These are phyloP conservation scores for Pythium angustatum DNA, from an alignment of 352 stramenopile genomes.

Conservation along the genomic window DNA sequence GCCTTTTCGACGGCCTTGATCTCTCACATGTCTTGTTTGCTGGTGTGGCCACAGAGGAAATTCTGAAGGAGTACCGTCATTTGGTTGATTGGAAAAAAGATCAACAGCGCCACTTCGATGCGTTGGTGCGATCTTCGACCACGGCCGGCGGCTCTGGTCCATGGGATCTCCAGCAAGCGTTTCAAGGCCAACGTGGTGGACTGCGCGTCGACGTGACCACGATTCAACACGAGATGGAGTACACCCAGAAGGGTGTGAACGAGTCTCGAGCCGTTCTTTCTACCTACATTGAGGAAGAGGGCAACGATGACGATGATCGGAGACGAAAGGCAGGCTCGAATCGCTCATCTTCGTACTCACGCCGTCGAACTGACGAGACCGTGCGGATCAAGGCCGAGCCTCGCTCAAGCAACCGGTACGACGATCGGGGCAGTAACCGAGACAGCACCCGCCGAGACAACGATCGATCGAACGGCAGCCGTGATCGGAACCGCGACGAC, in stretches of 20 bases:
- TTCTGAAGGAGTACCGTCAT: conserved; percentile 59
- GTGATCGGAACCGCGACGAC: not conserved
- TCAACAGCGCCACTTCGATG: conserved; percentile 64
- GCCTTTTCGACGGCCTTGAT: conserved; percentile 1
- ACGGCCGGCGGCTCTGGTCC: conserved; percentile 33
- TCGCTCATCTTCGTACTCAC: conserved; percentile 7
- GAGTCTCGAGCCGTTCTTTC: conserved; percentile 55
- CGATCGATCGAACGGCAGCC: conserved; percentile 7
- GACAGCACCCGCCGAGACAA: conserved; percentile 13
- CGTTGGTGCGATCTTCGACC: conserved; percentile 37
- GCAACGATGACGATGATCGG: conserved; percentile 15
- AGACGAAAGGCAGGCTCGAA: not conserved
- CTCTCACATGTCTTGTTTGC: not conserved
- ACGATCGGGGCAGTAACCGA: conserved; percentile 3
- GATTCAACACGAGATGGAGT: conserved; percentile 62
- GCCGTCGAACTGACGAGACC: conserved; percentile 1
- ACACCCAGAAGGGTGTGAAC: conserved; percentile 66
- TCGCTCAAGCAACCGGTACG: not conserved
- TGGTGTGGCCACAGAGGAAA: conserved; percentile 57
- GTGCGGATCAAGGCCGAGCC: conserved; percentile 18
- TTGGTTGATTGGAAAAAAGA: conserved; percentile 68
- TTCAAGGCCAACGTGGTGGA: conserved; percentile 57
- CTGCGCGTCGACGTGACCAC: conserved; percentile 60
- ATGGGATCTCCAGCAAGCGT: conserved; percentile 46
- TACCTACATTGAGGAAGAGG: conserved; percentile 32